Conservation (phyloP, 2,329 filamentous ascomycete species). For the Magnaporthiopsis incrustans region DNA sequence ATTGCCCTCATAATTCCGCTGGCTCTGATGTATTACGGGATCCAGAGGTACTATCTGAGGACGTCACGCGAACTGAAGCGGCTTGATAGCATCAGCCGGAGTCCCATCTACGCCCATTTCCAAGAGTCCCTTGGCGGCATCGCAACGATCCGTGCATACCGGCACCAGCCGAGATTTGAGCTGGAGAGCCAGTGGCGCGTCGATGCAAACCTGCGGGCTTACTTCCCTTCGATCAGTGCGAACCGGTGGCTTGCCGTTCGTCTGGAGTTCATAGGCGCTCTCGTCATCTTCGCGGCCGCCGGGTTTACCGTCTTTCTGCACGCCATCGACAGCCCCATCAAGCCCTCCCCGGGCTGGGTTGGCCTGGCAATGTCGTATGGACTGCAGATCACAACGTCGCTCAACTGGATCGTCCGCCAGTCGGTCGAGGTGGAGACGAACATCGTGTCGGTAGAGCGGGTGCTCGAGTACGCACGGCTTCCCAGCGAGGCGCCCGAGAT, state of each 20-base stretch:
- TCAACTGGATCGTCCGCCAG: constrained; percentile 99
- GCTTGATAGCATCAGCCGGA: constrained; percentile 88
- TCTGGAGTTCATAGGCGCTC: constrained; percentile 87
- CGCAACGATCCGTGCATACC: constrained; percentile 90
- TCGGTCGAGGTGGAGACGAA: constrained; percentile 99
- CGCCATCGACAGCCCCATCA: constrained; percentile 44
- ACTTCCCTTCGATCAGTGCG: constrained; percentile 91
- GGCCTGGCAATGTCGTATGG: constrained; percentile 96
- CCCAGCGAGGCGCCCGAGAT: constrained; percentile 94
- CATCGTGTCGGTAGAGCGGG: constrained; percentile 95
- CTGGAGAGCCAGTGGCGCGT: constrained; percentile 96
- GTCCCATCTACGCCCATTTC: constrained; percentile 96
- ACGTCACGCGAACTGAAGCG: constrained; percentile 95
- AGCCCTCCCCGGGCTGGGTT: constrained; percentile 64
- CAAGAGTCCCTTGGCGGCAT: constrained; percentile 93
- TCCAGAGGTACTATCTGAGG: constrained; percentile 93
- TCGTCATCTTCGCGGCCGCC: constrained; percentile 86
- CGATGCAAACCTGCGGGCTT: constrained; percentile 87
- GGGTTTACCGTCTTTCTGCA: constrained; percentile 77
- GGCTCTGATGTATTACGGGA: constrained; percentile 74
- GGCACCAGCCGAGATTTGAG: constrained; percentile 79
- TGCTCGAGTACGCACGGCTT: constrained; percentile 87
- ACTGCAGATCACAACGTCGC: constrained; percentile 88
- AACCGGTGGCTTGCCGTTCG: constrained; percentile 92
- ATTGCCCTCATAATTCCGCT: constrained; percentile 74